phyloP scores from a whole-genome alignment of 163 green algal species.

The Scenedesmus sp. region DNA sequence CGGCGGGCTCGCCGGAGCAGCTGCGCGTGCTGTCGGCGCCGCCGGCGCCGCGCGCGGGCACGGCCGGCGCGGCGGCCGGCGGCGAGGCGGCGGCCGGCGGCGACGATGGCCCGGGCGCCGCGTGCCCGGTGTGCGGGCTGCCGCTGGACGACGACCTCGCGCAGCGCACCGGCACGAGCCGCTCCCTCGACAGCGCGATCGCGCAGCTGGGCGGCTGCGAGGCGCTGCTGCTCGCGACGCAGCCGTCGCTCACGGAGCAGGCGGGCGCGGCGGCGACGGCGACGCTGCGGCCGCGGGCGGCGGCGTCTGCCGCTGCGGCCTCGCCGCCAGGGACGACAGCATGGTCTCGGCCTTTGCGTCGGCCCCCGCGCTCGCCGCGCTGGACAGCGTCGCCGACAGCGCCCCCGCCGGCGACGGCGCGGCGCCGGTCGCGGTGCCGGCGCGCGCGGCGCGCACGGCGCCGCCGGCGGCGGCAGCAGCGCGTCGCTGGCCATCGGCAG shows the following conservation, averaged over 20 bases:
- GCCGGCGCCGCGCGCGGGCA: background rate
- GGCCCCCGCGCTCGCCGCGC: background rate
- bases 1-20: background rate
- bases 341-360: too few relatives aligned
- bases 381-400: background rate
- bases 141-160: background rate
- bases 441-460: too few relatives aligned
- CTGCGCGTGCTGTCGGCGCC: background rate
- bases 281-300: too few relatives aligned
- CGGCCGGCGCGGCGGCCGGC: background rate
- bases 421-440: too few relatives aligned
- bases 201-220: background rate
- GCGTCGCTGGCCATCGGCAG: too few relatives aligned
- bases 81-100: background rate
- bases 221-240: too few relatives aligned
- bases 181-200: slow-evolving; percentile 2
- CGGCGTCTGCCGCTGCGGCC: too few relatives aligned
- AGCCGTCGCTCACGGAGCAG: too few relatives aligned
- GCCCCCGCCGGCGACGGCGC: background rate
- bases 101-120: background rate
- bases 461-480: too few relatives aligned
- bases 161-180: slow-evolving; percentile 12
- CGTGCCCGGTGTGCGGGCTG: background rate
- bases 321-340: too few relatives aligned
- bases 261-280: too few relatives aligned